phyloP scores from a whole-genome alignment of 2,329 filamentous ascomycete genomes.

The Cladobotryum mycophilum region DNA sequence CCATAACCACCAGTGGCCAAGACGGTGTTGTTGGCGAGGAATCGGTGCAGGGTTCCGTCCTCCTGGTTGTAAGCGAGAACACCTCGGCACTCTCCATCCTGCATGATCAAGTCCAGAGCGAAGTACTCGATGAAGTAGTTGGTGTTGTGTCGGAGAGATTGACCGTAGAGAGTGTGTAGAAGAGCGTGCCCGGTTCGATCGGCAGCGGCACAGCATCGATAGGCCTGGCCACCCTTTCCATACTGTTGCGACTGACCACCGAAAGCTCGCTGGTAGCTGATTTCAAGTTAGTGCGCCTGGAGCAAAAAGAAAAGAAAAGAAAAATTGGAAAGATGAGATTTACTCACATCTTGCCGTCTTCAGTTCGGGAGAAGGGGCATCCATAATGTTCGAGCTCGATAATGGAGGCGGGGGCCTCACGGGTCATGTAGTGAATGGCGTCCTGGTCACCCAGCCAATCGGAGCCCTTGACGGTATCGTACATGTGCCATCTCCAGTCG shows the following conservation, averaged over 20 bases:
- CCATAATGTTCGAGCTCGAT: slow-evolving; percentile 97
- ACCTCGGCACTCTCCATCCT: slow-evolving; percentile 93
- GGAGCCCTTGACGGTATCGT: slow-evolving; percentile 95
- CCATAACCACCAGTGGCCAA: slow-evolving; percentile 96
- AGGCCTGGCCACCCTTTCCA: slow-evolving; percentile 96
- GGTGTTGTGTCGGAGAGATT: slow-evolving; percentile 94
- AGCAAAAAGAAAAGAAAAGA: too few species aligned
- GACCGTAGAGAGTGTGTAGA: slow-evolving; percentile 95
- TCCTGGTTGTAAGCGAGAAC: slow-evolving; percentile 98
- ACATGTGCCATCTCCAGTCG: slow-evolving; percentile 99
- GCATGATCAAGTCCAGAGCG: slow-evolving; percentile 93
- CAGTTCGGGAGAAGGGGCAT: slow-evolving; percentile 92
- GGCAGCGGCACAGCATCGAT: slow-evolving; percentile 92
- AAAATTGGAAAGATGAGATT: not conserved
- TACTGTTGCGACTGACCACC: slow-evolving; percentile 94
- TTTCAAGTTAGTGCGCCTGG: not conserved
- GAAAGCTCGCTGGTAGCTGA: slow-evolving; percentile 91
- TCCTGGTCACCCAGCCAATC: slow-evolving; percentile 98
- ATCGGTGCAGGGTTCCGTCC: slow-evolving; percentile 94
- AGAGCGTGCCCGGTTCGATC: slow-evolving; percentile 97
- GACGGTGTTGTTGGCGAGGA: slow-evolving; percentile 94
- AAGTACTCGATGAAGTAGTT: slow-evolving; percentile 99
- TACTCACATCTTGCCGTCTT: slow-evolving; percentile 85
- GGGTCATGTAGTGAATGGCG: slow-evolving; percentile 97
- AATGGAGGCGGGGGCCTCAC: slow-evolving; percentile 84